phyloP scores from a whole-genome alignment of 805 yeast species.

The Candida sonorensis region DNA sequence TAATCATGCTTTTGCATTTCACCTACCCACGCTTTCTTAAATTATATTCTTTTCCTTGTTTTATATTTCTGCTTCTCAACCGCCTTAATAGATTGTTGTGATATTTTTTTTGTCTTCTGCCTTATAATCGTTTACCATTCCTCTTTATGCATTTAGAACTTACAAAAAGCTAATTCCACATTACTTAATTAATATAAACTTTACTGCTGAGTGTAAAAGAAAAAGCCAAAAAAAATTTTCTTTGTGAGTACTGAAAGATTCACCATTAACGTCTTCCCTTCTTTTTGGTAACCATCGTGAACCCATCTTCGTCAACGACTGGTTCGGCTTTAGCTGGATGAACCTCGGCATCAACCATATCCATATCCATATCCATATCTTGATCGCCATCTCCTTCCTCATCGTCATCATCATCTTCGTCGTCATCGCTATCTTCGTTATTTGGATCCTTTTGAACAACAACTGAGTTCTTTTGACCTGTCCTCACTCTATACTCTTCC shows the following conservation, averaged over 20 bases:
- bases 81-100: no score
- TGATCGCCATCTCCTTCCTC: slow-evolving; percentile 31
- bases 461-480: slow-evolving; percentile 30
- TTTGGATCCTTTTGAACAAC: slow-evolving; percentile 52
- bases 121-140: no score
- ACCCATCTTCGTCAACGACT: slow-evolving; percentile 88
- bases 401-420: slow-evolving; percentile 39
- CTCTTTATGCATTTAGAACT: no score
- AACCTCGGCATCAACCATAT: neutral
- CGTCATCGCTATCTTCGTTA: slow-evolving; percentile 51
- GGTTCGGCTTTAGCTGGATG: slow-evolving; percentile 39
- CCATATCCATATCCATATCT: slow-evolving; percentile 2
- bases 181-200: no score
- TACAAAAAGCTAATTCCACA: neutral
- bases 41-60: no score
- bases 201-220: no score
- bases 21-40: no score
- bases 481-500: slow-evolving; percentile 31
- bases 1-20: no score
- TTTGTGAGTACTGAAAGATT: neutral
- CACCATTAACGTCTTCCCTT: slow-evolving; percentile 39
- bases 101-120: no score
- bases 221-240: neutral
- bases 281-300: slow-evolving; percentile 75
- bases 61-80: no score